Conservation (phyloP, 2,329 filamentous ascomycete species). For the Arthrinium phaeospermum region DNA sequence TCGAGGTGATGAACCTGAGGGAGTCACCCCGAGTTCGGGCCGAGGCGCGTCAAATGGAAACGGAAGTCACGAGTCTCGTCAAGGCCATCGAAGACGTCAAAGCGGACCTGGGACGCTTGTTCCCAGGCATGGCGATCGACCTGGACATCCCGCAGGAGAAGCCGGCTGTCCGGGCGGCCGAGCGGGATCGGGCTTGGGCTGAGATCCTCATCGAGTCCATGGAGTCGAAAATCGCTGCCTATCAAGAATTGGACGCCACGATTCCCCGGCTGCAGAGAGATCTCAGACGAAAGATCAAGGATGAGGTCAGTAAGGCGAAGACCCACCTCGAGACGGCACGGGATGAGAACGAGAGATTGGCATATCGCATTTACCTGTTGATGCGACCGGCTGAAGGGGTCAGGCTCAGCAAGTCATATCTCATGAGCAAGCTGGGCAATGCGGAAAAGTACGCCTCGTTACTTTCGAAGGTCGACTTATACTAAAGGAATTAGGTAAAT, state of each 20-base stretch:
- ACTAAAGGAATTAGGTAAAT: too few species aligned
- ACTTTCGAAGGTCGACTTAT: too few species aligned
- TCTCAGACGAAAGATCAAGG: neutral
- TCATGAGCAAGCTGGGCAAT: too few species aligned
- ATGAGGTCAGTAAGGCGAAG: neutral
- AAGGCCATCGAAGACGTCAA: neutral
- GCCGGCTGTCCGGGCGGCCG: neutral
- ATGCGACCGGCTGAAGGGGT: too few species aligned
- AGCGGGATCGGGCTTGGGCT: neutral
- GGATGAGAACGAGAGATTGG: neutral
- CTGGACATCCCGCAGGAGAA: neutral
- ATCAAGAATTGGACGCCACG: neutral
- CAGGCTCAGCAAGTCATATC: too few species aligned
- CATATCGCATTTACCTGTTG: too few species aligned
- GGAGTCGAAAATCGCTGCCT: neutral
- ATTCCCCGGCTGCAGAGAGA: neutral
- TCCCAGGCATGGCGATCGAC: neutral
- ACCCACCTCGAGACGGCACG: neutral
- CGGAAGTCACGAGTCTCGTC: neutral
- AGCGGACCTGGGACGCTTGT: neutral
- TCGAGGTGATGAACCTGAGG: neutral
- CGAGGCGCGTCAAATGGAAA: neutral
- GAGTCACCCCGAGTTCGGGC: neutral
- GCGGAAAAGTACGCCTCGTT: too few species aligned
- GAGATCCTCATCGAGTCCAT: neutral